Base-by-base conservation (phyloP, 2,329 filamentous ascomycete species). In the Aspergillus jensenii region DNA sequence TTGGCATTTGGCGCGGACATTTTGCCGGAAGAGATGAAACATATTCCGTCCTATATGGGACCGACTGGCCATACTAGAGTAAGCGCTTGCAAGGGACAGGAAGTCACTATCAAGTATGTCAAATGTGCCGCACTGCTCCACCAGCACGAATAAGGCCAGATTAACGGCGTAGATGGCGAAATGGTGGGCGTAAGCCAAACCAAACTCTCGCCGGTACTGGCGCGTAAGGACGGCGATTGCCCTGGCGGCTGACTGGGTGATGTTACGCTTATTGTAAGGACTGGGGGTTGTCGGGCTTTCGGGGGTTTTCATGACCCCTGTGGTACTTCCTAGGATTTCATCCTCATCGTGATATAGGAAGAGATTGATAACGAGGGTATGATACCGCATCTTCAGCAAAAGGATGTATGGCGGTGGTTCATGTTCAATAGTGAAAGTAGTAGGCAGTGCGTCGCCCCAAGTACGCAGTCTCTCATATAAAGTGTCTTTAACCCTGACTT, bases 121-220 rank as follows among this genome's bases (percentile, higher is more conserved):
- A 53, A 74, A 75, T 1, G 59, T 39, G 7, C 35, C 11, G 5
- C 59, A 58, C 2, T 64, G 59, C 9, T 72, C 68, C 2, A 75
- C 56, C 62, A 76, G 58, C 0, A 69, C 67, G 44, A 75, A 76
- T 0, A 76, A 58, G 2, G 73, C 73, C 7, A 76, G 63, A 21
- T 74, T 76, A 48, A 76, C 70, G 0, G 73, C 71, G 50, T 75
- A 76, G 57, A 76, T 63, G 12, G 72, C 69, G 45, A 75, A 76
- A 19, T 71, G 65, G 53, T 76, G 74, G 6, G 71, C 71, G 4
- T 72, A 68, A 33, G 60, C 69, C 55, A 76, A 62, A 4, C 74
- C 71, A 51, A 68, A 74, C 39, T 75, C 71, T 9, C 65, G 65
- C 12, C 71, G 65, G 31, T 75, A 69, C 0, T 71, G 62, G 11